A percentile compares a stretch with the other conserved stretches of the same genome.
Conservation (phyloP, 768 basidiomycete genomes). For the Russula abietina region DNA sequence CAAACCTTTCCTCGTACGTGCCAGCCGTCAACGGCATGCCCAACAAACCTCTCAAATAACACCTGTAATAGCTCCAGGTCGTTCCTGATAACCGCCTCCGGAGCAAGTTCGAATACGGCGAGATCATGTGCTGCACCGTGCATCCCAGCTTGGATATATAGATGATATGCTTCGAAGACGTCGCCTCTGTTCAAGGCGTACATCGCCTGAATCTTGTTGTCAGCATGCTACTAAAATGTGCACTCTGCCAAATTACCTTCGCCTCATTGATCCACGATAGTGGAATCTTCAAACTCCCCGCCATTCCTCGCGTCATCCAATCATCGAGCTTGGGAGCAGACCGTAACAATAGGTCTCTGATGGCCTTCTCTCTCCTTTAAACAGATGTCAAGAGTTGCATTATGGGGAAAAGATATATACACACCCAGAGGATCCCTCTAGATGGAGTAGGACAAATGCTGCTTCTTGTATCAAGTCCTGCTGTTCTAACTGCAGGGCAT, state of each 20-base stretch:
- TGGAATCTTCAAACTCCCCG: conserved; percentile 77
- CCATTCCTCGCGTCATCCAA: conserved; percentile 64
- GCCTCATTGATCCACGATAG: conserved; percentile 86
- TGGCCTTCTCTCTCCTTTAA: conserved; percentile 69
- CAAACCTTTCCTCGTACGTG: conserved; percentile 69
- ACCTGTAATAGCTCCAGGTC: conserved; percentile 53
- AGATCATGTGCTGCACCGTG: conserved; percentile 76
- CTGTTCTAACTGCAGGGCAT: conserved; percentile 82
- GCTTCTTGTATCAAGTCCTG: conserved; percentile 80
- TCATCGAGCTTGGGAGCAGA: conserved; percentile 61
- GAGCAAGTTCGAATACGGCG: conserved; percentile 79
- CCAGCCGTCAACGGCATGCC: conserved; percentile 66
- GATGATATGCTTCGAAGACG: conserved; percentile 67
- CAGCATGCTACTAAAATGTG: not conserved
- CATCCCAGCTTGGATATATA: conserved; percentile 63
- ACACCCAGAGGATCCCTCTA: conserved; percentile 81
- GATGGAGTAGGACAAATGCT: conserved; percentile 81
- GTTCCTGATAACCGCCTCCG: conserved; percentile 70
- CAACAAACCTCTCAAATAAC: conserved; percentile 64
- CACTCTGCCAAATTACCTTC: conserved; percentile 46
- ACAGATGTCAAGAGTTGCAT: not conserved
- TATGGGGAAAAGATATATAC: conserved; percentile 29
- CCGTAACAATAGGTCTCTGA: conserved; percentile 74
- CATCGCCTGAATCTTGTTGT: conserved; percentile 48
- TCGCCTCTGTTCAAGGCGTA: conserved; percentile 55